Base-by-base conservation (phyloP, 2,329 filamentous ascomycete genomes). In the Alternaria sp. region DNA sequence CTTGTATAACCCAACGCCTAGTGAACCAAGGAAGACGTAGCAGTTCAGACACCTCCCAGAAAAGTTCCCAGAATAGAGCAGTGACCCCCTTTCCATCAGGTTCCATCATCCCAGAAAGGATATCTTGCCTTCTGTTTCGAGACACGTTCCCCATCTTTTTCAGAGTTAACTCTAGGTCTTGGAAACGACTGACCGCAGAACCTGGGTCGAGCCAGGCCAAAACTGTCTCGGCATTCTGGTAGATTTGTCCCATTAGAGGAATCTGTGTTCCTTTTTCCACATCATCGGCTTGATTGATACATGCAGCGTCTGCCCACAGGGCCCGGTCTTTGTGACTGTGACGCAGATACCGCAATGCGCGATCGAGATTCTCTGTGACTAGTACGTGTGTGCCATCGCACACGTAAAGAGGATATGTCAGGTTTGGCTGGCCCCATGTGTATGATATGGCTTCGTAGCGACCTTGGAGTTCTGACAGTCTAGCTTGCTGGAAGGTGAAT, bases 271-370 rank as follows among this genome's bases (percentile, higher is more conserved):
- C 27, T 38, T 65, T 67, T 41, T 69, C 68, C 10, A 38, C 11
- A 9, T 59, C 22, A 14, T 68, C 56, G 2, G 0, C 11, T 22
- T 72, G 68, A 16, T 71, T 66, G 27, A 72, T 70, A 27, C 69
- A 60, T 1, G 62, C 30, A 1, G 67, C 67, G 38, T 70, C 67
- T 0, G 55, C 58, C 68, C 67, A 72, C 4, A 69, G 25, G 1
- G 18, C 3, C 18, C 57, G 22, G 6, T 57, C 4, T 0, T 51
- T 30, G n/a, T 14, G 9, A 9, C 11, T 27, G 0, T 18, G 5
- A 2, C 59, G 57, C 5, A 68, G 11, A 16, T 27, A 16, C 3
- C 59, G 34, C 3, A 71, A 41, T 0, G 60, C 63, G 0, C 27
- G 12, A 12, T 66, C 48, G 2, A 71, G 54, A 10, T 68, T 71